Evolutionary conservation across 805 yeast genomes (phyloP), one percentile per base, ranked within the genome.

Genomic region (Diddensiella santjacobensis): DNA sequence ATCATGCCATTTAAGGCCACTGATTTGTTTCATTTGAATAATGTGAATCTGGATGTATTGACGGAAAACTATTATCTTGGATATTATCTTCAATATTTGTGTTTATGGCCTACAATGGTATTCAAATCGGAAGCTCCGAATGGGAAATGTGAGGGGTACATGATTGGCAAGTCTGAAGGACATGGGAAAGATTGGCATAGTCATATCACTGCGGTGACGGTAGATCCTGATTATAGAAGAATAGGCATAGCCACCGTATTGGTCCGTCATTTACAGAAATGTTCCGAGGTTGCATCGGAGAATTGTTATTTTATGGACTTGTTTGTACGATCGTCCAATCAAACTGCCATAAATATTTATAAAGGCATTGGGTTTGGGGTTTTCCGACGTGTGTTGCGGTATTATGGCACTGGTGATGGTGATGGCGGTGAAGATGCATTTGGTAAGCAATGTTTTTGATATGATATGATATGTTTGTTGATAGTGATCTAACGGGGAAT

Each of bases 151-250:
- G 66, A 71, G 0, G 72, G 75, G 4, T 65, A 66, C 51, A 64
- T 93, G 95, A 80, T 93, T 80, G 98, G 95, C n/a, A 93, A 93
- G 65, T 83, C 95, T 0, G 99, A 93, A 64, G 99, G 99, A 0
- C 72, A 72, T 31, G 79, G 75, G 3, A 79, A 75, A 41, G 93
- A 89, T 51, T 91, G 97, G 96, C 99, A 93, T 62, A 80, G 96
- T 1, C 99, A 93, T 65, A 89, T 93, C 43, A 88, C 98, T 0
- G 98, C 99, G 0, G 96, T 93, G 2, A 89, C 98, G 0, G 84
- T 93, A 1, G 84, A 84, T 50, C 83, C 87, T 10, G 82, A 80
- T 45, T 91, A 84, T 64, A 70, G 99, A 46, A 71, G 98, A 52
- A 73, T 91, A 13, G 95, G 96, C 1, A 70, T 93, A 35, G 99